These are phyloP conservation scores for Rhodotorula toruloides DNA, from an alignment of 768 basidiomycete species.

Conservation along the genomic window DNA sequence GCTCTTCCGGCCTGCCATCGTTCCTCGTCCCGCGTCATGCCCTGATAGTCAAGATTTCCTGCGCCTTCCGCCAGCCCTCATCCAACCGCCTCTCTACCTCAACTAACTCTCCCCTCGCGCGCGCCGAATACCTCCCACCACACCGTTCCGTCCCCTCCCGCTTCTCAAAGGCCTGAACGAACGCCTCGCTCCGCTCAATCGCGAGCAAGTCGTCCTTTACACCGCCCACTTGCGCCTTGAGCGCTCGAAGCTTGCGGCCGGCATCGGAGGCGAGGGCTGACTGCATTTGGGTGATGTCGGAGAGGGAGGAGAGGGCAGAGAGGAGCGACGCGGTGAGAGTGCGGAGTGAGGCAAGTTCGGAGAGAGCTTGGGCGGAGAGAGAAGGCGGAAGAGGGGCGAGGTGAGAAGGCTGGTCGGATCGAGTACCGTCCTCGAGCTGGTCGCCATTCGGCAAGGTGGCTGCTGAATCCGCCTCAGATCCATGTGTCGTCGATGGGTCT, in stretches of 20 bases:
- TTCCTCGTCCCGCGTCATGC: too few species aligned
- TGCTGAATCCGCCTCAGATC: slow-evolving; percentile 52
- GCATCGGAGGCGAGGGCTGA: slow-evolving; percentile 78
- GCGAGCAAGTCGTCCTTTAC: slow-evolving; percentile 9
- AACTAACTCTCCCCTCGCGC: slow-evolving; percentile 15
- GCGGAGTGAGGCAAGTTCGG: slow-evolving; percentile 64
- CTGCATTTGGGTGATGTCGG: slow-evolving; percentile 83
- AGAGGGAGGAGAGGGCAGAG: slow-evolving; percentile 67
- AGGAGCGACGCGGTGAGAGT: slow-evolving; percentile 69
- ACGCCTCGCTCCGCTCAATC: slow-evolving; percentile 13
- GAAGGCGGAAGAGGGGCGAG: too few species aligned
- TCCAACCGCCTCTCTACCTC: slow-evolving; percentile 2
- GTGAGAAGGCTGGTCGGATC: neutral
- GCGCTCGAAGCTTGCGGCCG: slow-evolving; percentile 74
- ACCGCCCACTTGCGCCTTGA: slow-evolving; percentile 43
- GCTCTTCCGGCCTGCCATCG: too few species aligned
- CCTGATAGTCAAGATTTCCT: neutral
- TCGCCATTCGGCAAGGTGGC: slow-evolving; percentile 49
- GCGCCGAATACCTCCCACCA: neutral
- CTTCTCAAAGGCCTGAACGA: slow-evolving; percentile 13
- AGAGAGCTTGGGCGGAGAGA: neutral
- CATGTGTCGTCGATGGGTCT: slow-evolving; percentile 56
- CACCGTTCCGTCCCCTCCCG: neutral
- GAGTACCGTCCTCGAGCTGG: too few species aligned
- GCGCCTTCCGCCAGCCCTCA: slow-evolving; percentile 5